Base-by-base conservation (phyloP, 2,329 filamentous ascomycete species). In the Huntiella omanensis region DNA sequence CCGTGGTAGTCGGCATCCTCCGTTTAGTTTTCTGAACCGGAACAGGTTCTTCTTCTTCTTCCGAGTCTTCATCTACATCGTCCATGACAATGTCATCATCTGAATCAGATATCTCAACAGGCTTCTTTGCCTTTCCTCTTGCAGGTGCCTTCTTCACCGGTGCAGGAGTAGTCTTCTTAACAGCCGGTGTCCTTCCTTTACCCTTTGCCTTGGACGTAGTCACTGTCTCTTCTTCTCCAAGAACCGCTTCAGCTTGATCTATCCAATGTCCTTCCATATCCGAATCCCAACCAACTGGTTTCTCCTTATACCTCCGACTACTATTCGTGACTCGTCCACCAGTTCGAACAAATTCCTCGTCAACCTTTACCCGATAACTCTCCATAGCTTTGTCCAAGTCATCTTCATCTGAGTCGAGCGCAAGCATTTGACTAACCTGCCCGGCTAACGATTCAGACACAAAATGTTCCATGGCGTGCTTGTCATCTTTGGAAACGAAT, bases 401-500 rank as follows among this genome's bases (percentile, higher is more conserved):
- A 45, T 65, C 63, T 32, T 79, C 74, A 45, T 83, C 75, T 0
- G 71, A 67, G 40, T 81, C 75, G 4, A 84, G 62, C 1, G 69
- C 65, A 33, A 87, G 65, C 55, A 88, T 68, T 51, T 81, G 72
- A 53, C 77, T 76, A 13, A 87, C 71, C 55, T 86, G 81, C 16
- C 70, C 75, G 2, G 73, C 69, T 2, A 88, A 64, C 11, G 79
- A 80, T 32, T 85, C 78, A 16, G 71, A 73, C 7, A 88, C 78
- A 54, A 88, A 88, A 38, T 77, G 66, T 56, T 87, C 77, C 77
- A 96, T 85, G 2, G 85, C 85, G 55, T 91, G 79, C 57, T 87
- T 93, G 64, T 98, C 91, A 53, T 94, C 85, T 54, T 96, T 96
- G 58, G 87, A 79, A 19, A 98, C 85, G 55, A 91, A 98, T 51